These are phyloP conservation scores for Hortiboletus rubellus DNA, from an alignment of 1,284 basidiomycete genomes.

Conservation along the genomic window DNA sequence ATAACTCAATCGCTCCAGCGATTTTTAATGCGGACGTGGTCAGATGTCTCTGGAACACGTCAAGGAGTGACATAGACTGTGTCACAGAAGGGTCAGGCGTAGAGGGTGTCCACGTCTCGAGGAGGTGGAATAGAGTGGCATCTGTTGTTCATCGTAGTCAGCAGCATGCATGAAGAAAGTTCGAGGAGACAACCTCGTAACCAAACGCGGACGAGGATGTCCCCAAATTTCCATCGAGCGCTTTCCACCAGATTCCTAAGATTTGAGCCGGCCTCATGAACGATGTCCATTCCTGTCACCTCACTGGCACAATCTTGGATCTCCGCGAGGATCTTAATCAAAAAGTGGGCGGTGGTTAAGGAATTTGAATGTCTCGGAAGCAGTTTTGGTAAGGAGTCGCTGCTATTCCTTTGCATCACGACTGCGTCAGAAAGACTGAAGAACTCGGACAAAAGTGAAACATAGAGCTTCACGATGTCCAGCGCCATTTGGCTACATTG, in stretches of 20 bases:
- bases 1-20: slow-evolving; percentile 74
- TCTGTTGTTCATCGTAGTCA: slow-evolving; percentile 53
- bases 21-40: slow-evolving; percentile 81
- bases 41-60: slow-evolving; percentile 82
- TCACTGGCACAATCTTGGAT: slow-evolving; percentile 87
- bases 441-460: slow-evolving; percentile 84
- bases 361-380: slow-evolving; percentile 80
- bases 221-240: slow-evolving; percentile 85
- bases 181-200: slow-evolving; percentile 59
- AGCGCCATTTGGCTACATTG: slow-evolving; percentile 90
- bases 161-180: background rate
- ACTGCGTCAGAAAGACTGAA: slow-evolving; percentile 84
- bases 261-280: slow-evolving; percentile 66
- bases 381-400: slow-evolving; percentile 47
- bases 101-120: slow-evolving; percentile 85
- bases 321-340: slow-evolving; percentile 79
- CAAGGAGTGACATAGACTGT: slow-evolving; percentile 71
- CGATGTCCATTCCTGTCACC: slow-evolving; percentile 78
- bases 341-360: slow-evolving; percentile 80
- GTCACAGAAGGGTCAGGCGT: slow-evolving; percentile 58
- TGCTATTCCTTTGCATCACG: slow-evolving; percentile 44
- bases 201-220: slow-evolving; percentile 82
- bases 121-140: slow-evolving; percentile 77
- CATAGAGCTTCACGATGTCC: slow-evolving; percentile 88
- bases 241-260: slow-evolving; percentile 79